Base-by-base conservation (phyloP, 2,329 filamentous ascomycete genomes). In the Dendryphion nanum region DNA sequence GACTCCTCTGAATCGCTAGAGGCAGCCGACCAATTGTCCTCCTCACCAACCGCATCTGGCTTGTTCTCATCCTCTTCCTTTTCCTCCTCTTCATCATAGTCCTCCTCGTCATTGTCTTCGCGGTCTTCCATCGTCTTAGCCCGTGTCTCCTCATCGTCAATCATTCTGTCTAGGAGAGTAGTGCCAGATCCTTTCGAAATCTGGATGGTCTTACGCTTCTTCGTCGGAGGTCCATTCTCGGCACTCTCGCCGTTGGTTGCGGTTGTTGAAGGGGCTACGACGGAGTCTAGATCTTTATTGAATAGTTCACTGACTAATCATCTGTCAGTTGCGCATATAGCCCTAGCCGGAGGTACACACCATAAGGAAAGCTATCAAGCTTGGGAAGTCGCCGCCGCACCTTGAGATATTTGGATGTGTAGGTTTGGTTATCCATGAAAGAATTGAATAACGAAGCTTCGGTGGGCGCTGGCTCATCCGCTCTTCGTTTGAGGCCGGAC, bases 1-100 rank as follows among this genome's bases (percentile, higher is more conserved):
- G 82, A 78, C 51, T 83, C 82, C 54, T 82, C 79, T 4, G 77
- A 79, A 38, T 79, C 76, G 10, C 79, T 79, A 30, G 81, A 78
- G 17, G 78, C 76, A 30, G 51, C 57, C 4, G 54, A 60, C 45
- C 46, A 64, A 15, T 79, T 75, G 45, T 79, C 82, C 37, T 79
- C 76, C 40, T 79, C 75, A 37, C 81, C 78, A 5, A 74, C 69
- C 20, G 77, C 71, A 42, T 77, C 73, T 29, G 76, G 74, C 26
- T 75, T 70, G 6, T 64, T 61, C 3, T 76, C 74, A 7, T 76
- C 69, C 5, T 69, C 67, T 3, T 59, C 61, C 15, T 75, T 70
- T 4, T 64, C 63, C 2, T 76, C 75, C 6, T 76, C 68, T 0
- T 69, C 67, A 1, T 71, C 70, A 16, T 57, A 59, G 10, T 65